These are phyloP conservation scores for Miscanthus lutarioriparius DNA, from an alignment of 176 grass and related monocot genomes.

Conservation along the genomic window DNA sequence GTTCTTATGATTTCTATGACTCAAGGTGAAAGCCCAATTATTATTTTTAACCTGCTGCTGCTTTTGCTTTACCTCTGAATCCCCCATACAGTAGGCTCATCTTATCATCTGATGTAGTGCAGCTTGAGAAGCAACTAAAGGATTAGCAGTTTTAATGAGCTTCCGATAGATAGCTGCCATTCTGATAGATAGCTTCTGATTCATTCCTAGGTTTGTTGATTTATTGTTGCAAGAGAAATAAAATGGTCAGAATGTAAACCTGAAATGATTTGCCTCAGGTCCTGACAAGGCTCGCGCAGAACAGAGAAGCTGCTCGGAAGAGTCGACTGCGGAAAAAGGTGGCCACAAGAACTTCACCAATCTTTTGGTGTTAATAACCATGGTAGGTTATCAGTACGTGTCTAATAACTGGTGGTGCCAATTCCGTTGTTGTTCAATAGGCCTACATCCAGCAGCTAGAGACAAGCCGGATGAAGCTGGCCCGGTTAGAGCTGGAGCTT, in stretches of 20 bases:
- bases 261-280: slow-evolving; percentile 46
- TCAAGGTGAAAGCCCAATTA: no score
- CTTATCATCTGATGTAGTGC: no score
- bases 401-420: background rate
- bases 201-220: background rate
- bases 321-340: slow-evolving; percentile 70
- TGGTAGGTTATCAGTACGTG: background rate
- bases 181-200: background rate
- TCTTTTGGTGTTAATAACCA: background rate
- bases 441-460: slow-evolving; percentile 96
- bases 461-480: slow-evolving; percentile 83
- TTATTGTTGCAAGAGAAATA: background rate
- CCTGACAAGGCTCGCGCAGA: slow-evolving; percentile 72
- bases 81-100: no score
- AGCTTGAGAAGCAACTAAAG: no score
- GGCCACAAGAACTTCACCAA: background rate
- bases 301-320: slow-evolving; percentile 87
- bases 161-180: no score
- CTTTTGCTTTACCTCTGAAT: no score
- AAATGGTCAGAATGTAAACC: background rate
- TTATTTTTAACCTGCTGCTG: no score
- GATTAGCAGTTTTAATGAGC: no score
- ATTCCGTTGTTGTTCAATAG: slow-evolving; percentile 39
- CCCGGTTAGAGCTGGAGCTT: slow-evolving; percentile 82
- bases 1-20: no score